phyloP scores from a whole-genome alignment of 371 early-diverging fungal genomes.

The Mucor irregularis region DNA sequence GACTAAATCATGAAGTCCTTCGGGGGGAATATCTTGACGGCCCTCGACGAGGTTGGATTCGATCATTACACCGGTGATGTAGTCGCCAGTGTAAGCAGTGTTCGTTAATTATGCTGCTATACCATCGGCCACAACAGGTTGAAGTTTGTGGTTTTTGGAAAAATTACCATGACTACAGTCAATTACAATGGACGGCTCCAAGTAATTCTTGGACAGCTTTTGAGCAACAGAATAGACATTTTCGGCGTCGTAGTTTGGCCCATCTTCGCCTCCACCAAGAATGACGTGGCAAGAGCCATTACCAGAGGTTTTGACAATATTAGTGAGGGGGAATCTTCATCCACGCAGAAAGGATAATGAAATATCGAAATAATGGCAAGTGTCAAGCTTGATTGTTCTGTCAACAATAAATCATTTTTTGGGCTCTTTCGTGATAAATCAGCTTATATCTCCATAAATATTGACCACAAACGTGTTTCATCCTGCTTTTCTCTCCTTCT shows the following conservation, averaged over 20 bases:
- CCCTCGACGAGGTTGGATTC: constrained; percentile 79
- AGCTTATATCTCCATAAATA: too few relatives aligned
- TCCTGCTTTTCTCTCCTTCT: too few relatives aligned
- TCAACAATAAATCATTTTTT: too few relatives aligned
- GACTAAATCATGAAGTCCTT: constrained; percentile 54
- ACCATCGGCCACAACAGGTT: constrained; percentile 75
- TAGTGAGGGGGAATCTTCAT: too few relatives aligned
- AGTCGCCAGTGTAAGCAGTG: constrained; percentile 44
- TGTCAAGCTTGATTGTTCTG: too few relatives aligned
- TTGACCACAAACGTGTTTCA: too few relatives aligned
- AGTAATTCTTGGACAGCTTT: constrained; percentile 62
- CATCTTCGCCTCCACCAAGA: constrained; percentile 82
- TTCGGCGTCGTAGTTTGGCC: constrained; percentile 84
- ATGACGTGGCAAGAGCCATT: constrained; percentile 80
- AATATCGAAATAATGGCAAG: too few relatives aligned
- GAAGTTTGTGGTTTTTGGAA: constrained; percentile 74
- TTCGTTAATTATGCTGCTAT: constrained; percentile 50
- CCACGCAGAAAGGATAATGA: too few relatives aligned
- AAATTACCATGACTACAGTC: constrained; percentile 94
- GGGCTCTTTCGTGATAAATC: too few relatives aligned
- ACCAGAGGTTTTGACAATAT: constrained; percentile 86
- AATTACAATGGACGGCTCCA: constrained; percentile 75
- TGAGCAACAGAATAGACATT: constrained; percentile 57
- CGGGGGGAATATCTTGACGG: constrained; percentile 63
- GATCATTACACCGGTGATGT: constrained; percentile 82